Base-by-base conservation (phyloP, 768 basidiomycete species). In the Porphyrellus cyaneotinctus region DNA sequence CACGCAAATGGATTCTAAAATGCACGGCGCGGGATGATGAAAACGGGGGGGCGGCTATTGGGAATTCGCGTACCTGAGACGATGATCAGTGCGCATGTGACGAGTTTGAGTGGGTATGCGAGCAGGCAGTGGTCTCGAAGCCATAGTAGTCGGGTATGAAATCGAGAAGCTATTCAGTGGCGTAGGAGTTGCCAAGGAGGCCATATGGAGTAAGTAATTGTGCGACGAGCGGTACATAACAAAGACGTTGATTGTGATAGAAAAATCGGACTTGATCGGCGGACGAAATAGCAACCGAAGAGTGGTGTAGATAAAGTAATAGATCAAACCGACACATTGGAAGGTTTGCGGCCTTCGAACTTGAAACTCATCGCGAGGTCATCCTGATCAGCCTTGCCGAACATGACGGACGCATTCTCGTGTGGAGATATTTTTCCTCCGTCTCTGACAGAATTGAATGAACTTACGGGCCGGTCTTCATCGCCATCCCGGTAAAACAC, bases 261-360 rank as follows among this genome's bases (percentile, higher is more conserved):
- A 43, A 53, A 53, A 59, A 70, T 70, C 64, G 68, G 66, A 69
- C 50, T 65, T 65, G 67, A 69, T 67, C 58, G 66, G 66, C 67
- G 68, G 58, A 52, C 54, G 64, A 64, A 62, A 70, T 52, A 56
- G n/a, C 58, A 52, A 51, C 56, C 64, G 54, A 65, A 60, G 38
- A 43, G 36, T 41, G 51, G 36, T 38, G 35, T 51, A 64, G 59
- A 66, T 66, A 64, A 69, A 70, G 63, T 69, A 57, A 64, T 45
- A 53, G 68, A 68, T 70, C 58, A 64, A 45, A 46, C 67, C 62
- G 45, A 58, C 15, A 1, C 5, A 13, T 0, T 43, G 66, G 68
- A 58, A 70, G 37, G 66, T 68, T 68, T 65, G 59, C 54, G 59
- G 59, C 8, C 61, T 62, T 59, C 53, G 58, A 64, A 64, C 56